Evolutionary conservation across 768 basidiomycete species (phyloP), one percentile per base, ranked within the genome.

Genomic region (Lentinula aciculospora): DNA sequence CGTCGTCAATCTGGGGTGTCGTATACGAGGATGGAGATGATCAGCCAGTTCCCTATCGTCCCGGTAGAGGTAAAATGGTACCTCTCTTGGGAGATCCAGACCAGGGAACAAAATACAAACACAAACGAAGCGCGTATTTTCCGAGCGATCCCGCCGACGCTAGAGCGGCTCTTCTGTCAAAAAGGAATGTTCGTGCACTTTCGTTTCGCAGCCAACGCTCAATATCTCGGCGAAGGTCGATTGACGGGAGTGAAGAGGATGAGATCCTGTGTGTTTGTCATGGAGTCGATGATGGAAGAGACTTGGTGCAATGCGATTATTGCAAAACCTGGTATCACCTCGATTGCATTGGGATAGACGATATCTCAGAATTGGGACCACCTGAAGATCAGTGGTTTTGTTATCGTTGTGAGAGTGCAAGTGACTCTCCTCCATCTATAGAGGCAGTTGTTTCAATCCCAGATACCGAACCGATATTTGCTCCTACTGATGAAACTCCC

Each of bases 321-420:
- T 94, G 91, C 68, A 76, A 82, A 66, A 84, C 76, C 15, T 94
- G 91, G 91, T 92, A 88, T 66, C 91, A 94, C 69, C 76, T 91
- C 31, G 72, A 81, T 44, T 94, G 91, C 69, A 84, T 93, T 36
- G 90, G 89, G 53, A 87, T 93, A 63, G 72, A 71, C 53, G 78
- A 76, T 62, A 77, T 82, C 32, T 70, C 77, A 10, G 84, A 90
- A 53, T 74, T 92, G 15, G 91, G 89, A 6, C 79, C 71, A 49
- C 88, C 89, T 65, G 88, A 91, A 63, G 89, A 91, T 63, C 83
- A 83, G 1, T 94, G 91, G 90, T 93, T 79, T 68, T 88, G 89
- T 69, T 68, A 74, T 53, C 72, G 75, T 58, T 84, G 91, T 63
- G 66, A 81, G 62, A 60, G 70, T 29, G 70, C 74, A 45, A 76